Base-by-base conservation (phyloP, 768 basidiomycete genomes). In the Boletus vinaceobasis region DNA sequence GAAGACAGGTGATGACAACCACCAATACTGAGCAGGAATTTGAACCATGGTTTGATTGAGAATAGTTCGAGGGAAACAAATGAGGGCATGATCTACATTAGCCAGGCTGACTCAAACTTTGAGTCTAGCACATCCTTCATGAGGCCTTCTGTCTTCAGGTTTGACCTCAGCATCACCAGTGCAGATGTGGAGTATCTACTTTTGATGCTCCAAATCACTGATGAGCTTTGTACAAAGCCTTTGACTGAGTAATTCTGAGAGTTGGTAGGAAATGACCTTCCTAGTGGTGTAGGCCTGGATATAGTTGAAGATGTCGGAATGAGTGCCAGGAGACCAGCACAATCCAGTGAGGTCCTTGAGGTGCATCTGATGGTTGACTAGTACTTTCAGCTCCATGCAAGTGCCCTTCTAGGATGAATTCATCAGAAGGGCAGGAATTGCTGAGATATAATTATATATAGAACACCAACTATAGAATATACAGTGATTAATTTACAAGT, bases 231-330 rank as follows among this genome's bases (percentile, higher is more conserved):
- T 43, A 7, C 14, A 26, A 0, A 43, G 15, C 2, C 8, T 1
- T 7, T 15, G 0, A 0, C 13, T 15, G 15, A 26, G 21, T 13
- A 43, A 9, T 27, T 60, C 43, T 0, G 10, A 32, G 1, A 61
- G 56, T 17, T 61, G 61, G 23, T 62, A 61, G 0, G 51, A 49
- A 0, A 61, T 17, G 0, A 36, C 13, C 7, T 62, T 62, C 11
- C 61, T 48, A 0, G 56, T 62, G 0, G 53, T 58, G 3, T 62
- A 62, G 0, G 48, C 52, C 4, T 60, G 53, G 1, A 62, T 7
- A 5, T 61, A 62, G 13, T 1, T 2, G 4, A 43, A 53, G 4
- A 15, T 7, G 1, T 15, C 15, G 3, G 36, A 38, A 2, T 23
- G n/a, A 21, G 7, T 8, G 0, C 40, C 40, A 0, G 43, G 47